phyloP scores from a whole-genome alignment of 1,284 basidiomycete genomes.

The Singerocomus inundabilis region DNA sequence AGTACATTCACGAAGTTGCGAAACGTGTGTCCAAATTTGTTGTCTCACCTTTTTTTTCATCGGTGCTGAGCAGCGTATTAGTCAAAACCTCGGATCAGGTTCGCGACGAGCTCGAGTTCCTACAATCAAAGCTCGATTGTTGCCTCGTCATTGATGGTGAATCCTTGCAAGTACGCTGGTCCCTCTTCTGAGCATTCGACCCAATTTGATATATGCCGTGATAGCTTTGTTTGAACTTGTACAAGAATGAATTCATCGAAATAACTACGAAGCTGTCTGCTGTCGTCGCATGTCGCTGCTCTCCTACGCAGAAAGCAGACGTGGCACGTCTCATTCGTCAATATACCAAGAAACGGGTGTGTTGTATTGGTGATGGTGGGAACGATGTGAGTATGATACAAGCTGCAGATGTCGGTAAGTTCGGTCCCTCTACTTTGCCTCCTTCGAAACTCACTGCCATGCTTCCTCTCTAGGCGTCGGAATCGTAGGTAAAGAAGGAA shows the following conservation, averaged over 20 bases:
- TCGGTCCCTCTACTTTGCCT: not conserved
- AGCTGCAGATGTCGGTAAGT: constrained; percentile 88
- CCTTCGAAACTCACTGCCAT: not conserved
- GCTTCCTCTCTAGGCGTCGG: constrained; percentile 71
- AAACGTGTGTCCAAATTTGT: constrained; percentile 62
- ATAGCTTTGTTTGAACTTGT: constrained; percentile 85
- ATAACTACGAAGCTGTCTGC: constrained; percentile 95
- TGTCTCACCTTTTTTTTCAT: not conserved
- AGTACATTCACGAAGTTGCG: constrained; percentile 96
- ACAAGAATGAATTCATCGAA: constrained; percentile 93
- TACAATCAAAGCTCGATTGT: constrained; percentile 94
- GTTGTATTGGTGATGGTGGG: constrained; percentile 95
- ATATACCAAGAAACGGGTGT: constrained; percentile 91
- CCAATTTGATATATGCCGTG: not conserved
- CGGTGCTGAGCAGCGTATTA: constrained; percentile 35
- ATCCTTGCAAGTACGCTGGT: constrained; percentile 71
- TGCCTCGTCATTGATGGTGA: constrained; percentile 99
- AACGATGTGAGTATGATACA: constrained; percentile 98
- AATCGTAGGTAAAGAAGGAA: constrained; percentile 98
- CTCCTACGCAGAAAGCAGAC: constrained; percentile 98
- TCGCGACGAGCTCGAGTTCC: constrained; percentile 89
- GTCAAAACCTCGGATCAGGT: constrained; percentile 84
- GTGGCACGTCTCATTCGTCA: constrained; percentile 90
- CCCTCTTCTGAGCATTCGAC: not conserved
- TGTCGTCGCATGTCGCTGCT: constrained; percentile 97